Percentiles rank a stretch among this genome's conserved stretches.
These are phyloP conservation scores for Phlyctochytrium arcticum DNA, from an alignment of 192 early-diverging fungal species.

Conservation along the genomic window DNA sequence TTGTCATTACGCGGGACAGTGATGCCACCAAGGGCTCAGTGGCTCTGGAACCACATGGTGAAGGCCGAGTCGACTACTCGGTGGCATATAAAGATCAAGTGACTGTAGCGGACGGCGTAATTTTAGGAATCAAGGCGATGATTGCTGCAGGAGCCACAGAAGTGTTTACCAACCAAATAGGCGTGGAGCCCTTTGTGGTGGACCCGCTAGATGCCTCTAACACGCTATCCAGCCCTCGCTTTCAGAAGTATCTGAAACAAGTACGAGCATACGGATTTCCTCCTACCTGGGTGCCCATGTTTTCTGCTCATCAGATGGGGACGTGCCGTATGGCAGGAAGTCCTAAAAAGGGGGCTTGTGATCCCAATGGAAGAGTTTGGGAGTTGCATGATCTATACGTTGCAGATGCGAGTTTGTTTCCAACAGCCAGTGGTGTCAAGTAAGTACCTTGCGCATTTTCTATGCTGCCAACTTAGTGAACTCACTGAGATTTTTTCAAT, in stretches of 20 bases:
- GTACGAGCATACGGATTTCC: constrained; percentile 22
- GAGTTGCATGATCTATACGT: constrained; percentile 71
- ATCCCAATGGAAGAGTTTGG: constrained; percentile 70
- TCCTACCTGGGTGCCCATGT: constrained; percentile 30
- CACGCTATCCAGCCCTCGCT: constrained; percentile 4
- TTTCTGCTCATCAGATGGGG: constrained; percentile 64
- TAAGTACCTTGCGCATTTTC: constrained; percentile 11
- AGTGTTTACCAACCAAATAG: constrained; percentile 50
- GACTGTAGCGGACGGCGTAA: constrained; percentile 43
- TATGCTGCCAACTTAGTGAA: neutral
- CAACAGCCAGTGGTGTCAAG: constrained; percentile 71
- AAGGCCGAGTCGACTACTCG: constrained; percentile 44
- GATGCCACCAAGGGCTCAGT: constrained; percentile 44
- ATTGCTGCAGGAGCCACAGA: constrained; percentile 63
- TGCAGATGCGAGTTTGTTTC: constrained; percentile 66
- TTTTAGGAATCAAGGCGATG: constrained; percentile 43
- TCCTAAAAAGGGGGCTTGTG: constrained; percentile 51
- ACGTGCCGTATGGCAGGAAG: constrained; percentile 58
- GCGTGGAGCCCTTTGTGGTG: constrained; percentile 25
- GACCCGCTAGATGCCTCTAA: neutral
- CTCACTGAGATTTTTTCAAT: neutral
- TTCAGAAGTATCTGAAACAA: constrained; percentile 31
- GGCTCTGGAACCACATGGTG: constrained; percentile 32
- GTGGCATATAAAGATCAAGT: constrained; percentile 49
- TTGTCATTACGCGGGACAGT: constrained; percentile 61